Evolutionary conservation across 2,329 filamentous ascomycete species (phyloP).

Genomic region (Fusarium beomiforme): DNA sequence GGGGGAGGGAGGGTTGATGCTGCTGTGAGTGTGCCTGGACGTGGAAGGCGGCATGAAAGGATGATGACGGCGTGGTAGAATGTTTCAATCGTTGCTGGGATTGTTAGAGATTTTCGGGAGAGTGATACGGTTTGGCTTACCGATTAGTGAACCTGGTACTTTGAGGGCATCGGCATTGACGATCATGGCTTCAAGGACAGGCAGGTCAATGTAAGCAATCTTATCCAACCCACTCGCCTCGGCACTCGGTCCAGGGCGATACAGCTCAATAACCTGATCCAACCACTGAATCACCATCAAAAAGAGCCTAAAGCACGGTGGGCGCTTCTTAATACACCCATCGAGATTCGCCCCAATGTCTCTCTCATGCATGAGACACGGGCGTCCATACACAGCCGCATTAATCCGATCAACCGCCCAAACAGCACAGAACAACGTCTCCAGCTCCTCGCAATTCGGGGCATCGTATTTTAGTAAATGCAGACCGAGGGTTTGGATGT

Average conservation of each 20-base stretch:
- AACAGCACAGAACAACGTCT: conserved; percentile 65
- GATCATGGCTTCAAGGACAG: conserved; percentile 67
- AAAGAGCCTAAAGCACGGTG: conserved; percentile 66
- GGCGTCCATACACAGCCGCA: conserved; percentile 67
- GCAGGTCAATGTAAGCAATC: conserved; percentile 61
- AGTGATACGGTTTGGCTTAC: conserved; percentile 46
- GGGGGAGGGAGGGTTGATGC: conserved; percentile 57
- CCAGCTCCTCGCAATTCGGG: conserved; percentile 54
- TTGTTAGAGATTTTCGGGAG: conserved; percentile 24
- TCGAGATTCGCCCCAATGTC: conserved; percentile 66
- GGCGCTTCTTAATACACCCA: conserved; percentile 60
- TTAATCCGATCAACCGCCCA: conserved; percentile 71
- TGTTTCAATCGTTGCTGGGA: conserved; percentile 66
- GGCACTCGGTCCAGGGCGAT: conserved; percentile 62
- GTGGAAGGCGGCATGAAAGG: conserved; percentile 66
- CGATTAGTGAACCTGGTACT: conserved; percentile 59
- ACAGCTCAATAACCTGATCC: conserved; percentile 68
- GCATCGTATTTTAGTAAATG: conserved; percentile 59
- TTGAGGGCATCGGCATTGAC: conserved; percentile 63
- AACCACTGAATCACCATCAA: conserved; percentile 64
- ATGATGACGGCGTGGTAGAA: conserved; percentile 73
- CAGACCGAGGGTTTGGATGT: conserved; percentile 65
- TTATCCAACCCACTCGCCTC: conserved; percentile 54
- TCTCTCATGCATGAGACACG: conserved; percentile 68
- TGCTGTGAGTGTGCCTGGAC: conserved; percentile 51